Evolutionary conservation across 2,329 filamentous ascomycete species (phyloP).

Genomic region (Hymenoscyphus linearis): DNA sequence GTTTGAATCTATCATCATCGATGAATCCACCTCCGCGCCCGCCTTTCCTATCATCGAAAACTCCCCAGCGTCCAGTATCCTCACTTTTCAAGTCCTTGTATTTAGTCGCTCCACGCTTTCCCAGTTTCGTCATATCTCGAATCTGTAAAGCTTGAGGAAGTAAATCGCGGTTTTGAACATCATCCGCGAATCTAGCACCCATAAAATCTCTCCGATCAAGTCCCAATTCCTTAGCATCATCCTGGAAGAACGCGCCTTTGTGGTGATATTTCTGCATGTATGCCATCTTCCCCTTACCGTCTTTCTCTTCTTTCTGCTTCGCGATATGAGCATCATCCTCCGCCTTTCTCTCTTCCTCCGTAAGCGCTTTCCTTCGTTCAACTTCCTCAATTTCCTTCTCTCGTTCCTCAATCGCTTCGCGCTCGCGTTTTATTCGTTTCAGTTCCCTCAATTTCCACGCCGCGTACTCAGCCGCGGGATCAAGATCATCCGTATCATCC

Average conservation of each 20-base stretch:
- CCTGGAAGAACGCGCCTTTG: slow-evolving; percentile 91
- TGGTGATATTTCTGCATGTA: slow-evolving; percentile 97
- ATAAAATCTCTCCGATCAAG: slow-evolving; percentile 79
- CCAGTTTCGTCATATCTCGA: slow-evolving; percentile 87
- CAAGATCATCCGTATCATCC: slow-evolving; percentile 81
- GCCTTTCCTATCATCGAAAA: slow-evolving; percentile 48
- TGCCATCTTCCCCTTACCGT: slow-evolving; percentile 70
- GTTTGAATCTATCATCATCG: slow-evolving; percentile 62
- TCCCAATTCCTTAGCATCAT: slow-evolving; percentile 69
- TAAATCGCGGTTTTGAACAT: slow-evolving; percentile 73
- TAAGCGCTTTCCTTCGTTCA: slow-evolving; percentile 81
- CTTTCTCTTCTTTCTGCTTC: slow-evolving; percentile 50
- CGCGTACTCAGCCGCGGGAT: slow-evolving; percentile 82
- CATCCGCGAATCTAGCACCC: slow-evolving; percentile 76
- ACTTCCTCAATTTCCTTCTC: slow-evolving; percentile 86
- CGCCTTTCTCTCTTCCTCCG: slow-evolving; percentile 74
- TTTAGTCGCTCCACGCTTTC: slow-evolving; percentile 83
- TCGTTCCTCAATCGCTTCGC: slow-evolving; percentile 74
- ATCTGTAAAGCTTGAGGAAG: slow-evolving; percentile 90
- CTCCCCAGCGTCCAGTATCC: slow-evolving; percentile 85
- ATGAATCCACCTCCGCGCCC: slow-evolving; percentile 35
- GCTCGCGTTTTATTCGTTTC: slow-evolving; percentile 78
- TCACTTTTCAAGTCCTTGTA: slow-evolving; percentile 85
- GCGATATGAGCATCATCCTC: slow-evolving; percentile 79
- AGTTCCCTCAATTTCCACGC: slow-evolving; percentile 94